These are phyloP conservation scores for Apophysomyces ossiformis DNA, from an alignment of 371 early-diverging fungal genomes.

Conservation along the genomic window DNA sequence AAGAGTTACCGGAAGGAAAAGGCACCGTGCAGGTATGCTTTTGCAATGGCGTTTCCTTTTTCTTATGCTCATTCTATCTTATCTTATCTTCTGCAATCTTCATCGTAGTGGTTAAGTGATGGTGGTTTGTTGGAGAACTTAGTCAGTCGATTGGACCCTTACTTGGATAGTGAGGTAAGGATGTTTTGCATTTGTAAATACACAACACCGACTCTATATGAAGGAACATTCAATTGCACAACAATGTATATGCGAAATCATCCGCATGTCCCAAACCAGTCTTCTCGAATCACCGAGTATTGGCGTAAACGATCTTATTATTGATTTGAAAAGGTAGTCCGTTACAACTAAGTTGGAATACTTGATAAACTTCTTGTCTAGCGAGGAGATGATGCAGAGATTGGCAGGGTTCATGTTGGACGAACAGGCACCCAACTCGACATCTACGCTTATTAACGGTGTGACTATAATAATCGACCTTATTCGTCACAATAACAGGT, in stretches of 20 bases:
- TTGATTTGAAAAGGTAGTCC: slow-evolving; percentile 77
- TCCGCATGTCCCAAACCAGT: slow-evolving; percentile 84
- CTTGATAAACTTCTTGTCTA: slow-evolving; percentile 19
- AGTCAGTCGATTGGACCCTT: slow-evolving; percentile 81
- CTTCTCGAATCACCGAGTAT: slow-evolving; percentile 72
- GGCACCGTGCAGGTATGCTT: slow-evolving; percentile 72
- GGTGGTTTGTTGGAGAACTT: slow-evolving; percentile 78
- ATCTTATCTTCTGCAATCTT: not conserved
- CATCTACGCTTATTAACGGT: slow-evolving; percentile 87
- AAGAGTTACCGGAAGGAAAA: slow-evolving; percentile 85
- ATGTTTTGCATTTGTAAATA: not conserved
- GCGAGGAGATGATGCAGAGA: slow-evolving; percentile 67
- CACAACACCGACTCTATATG: not conserved
- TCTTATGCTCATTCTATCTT: not conserved
- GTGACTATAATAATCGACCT: slow-evolving; percentile 95
- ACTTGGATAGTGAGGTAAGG: slow-evolving; percentile 69
- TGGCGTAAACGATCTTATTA: slow-evolving; percentile 71
- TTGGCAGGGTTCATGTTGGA: slow-evolving; percentile 91
- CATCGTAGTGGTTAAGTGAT: slow-evolving; percentile 79
- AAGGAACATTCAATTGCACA: slow-evolving; percentile 88
- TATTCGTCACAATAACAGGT: slow-evolving; percentile 90
- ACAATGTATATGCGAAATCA: slow-evolving; percentile 90
- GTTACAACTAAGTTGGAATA: not conserved
- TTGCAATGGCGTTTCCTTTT: too few relatives aligned
- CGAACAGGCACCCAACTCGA: slow-evolving; percentile 70